Evolutionary conservation across 2,329 filamentous ascomycete species (phyloP).

Genomic region (Trichoderma koningii): DNA sequence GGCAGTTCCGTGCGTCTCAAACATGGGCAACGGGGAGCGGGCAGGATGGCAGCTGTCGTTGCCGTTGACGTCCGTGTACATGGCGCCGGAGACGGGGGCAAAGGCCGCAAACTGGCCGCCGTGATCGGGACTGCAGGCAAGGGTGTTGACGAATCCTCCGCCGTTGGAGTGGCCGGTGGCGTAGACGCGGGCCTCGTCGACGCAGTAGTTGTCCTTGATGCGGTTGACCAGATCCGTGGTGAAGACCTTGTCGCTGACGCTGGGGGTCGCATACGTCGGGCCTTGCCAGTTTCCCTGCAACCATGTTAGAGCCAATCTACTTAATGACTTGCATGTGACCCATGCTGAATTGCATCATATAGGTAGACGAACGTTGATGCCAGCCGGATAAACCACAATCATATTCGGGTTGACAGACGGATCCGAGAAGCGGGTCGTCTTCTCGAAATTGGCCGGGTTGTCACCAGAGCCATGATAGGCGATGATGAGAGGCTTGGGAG

Average conservation of each 20-base stretch:
- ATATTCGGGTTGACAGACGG: constrained; percentile 41
- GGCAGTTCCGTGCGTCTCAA: constrained; percentile 53
- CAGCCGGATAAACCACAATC: constrained; percentile 51
- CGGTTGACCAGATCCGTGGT: constrained; percentile 46
- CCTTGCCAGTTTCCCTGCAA: constrained; percentile 46
- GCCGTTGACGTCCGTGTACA: constrained; percentile 43
- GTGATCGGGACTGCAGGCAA: constrained; percentile 45
- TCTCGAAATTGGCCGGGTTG: constrained; percentile 40
- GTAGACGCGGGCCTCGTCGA: constrained; percentile 47
- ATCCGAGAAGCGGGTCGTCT: constrained; percentile 42
- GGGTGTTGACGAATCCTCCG: constrained; percentile 46
- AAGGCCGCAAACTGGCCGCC: constrained; percentile 46
- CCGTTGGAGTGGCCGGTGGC: constrained; percentile 50
- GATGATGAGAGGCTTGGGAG: constrained; percentile 46
- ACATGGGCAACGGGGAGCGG: constrained; percentile 48
- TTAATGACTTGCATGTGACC: neutral
- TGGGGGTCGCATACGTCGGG: constrained; percentile 40
- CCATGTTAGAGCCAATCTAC: neutral
- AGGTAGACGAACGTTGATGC: constrained; percentile 38
- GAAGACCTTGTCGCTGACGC: constrained; percentile 46
- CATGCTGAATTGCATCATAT: neutral
- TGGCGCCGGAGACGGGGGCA: constrained; percentile 46
- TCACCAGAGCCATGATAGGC: constrained; percentile 50
- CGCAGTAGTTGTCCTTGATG: constrained; percentile 42
- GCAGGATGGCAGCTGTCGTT: constrained; percentile 39